These are phyloP conservation scores for Tolypocladium tropicale DNA, from an alignment of 2,329 filamentous ascomycete species.

Conservation along the genomic window DNA sequence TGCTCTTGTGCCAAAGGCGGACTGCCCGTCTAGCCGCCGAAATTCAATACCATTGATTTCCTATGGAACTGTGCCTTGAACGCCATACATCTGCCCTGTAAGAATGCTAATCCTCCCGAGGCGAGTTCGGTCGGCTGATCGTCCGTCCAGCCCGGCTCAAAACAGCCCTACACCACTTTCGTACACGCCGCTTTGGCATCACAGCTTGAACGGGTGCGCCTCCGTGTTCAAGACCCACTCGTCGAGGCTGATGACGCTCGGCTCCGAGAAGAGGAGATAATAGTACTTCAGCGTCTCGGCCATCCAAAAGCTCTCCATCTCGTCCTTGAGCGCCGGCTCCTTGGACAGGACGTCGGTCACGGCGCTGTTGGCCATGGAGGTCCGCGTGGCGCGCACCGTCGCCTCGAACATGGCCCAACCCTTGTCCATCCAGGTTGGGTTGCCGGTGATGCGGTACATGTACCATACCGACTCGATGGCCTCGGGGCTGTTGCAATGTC, in stretches of 20 bases:
- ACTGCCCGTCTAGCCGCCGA: neutral
- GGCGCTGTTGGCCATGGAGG: slow-evolving; percentile 58
- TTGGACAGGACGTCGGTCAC: slow-evolving; percentile 49
- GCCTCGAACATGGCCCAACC: slow-evolving; percentile 80
- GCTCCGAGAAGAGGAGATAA: slow-evolving; percentile 66
- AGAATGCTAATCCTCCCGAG: neutral
- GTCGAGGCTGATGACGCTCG: slow-evolving; percentile 55
- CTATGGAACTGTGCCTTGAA: neutral
- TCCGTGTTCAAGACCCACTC: slow-evolving; percentile 59
- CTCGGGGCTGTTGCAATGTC: slow-evolving; percentile 49
- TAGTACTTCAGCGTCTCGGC: slow-evolving; percentile 92
- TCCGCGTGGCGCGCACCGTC: slow-evolving; percentile 55
- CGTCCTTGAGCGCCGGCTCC: slow-evolving; percentile 37
- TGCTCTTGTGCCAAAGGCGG: neutral
- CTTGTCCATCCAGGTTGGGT: slow-evolving; percentile 62
- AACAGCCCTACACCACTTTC: neutral
- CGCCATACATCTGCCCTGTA: neutral
- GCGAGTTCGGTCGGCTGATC: neutral
- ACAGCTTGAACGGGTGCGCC: slow-evolving; percentile 43
- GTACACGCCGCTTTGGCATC: too few relatives aligned
- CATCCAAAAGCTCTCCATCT: slow-evolving; percentile 86
- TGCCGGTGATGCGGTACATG: slow-evolving; percentile 82
- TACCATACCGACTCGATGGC: slow-evolving; percentile 84
- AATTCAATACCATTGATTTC: neutral
- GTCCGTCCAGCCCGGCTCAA: neutral